Evolutionary conservation across 2,329 filamentous ascomycete species (phyloP), one percentile per base, ranked within the genome.

Genomic region (Diaporthe nobilis): DNA sequence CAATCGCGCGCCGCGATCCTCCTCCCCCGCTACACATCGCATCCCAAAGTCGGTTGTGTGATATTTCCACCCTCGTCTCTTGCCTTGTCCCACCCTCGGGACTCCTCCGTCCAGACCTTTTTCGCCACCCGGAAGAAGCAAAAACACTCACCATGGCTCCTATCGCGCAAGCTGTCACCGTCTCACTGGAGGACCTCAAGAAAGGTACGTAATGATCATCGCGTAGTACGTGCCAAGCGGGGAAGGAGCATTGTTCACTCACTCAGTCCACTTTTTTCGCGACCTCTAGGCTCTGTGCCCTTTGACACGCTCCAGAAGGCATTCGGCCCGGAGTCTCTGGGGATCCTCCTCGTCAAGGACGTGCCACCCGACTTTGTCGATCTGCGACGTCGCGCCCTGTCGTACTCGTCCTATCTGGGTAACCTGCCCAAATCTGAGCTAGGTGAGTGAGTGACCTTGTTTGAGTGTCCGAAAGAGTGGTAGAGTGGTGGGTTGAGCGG

Each of bases 261-360:
- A 73, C 20, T 71, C 63, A 75, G 75, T 63, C 75, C 71, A 74
- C 42, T 65, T 73, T 42, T 72, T 31, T 77, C 47, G 78, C 42
- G 7, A 28, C 65, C 51, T 72, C 57, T 78, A 94, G 93, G 91
- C 28, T 90, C 89, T 75, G 88, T 96, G 61, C 88, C 93, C 0
- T 93, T 95, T 71, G 89, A 91, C 74, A 90, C 90, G 0, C 88
- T 97, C 15, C 90, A 94, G 80, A 85, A 93, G 79, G 97, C 97
- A 0, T 98, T 99, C 82, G 97, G 97, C 0, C 95, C 96, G 1
- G 92, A 94, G 37, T 98, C 95, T 2, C 88, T 98, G 17, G 97
- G 97, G 0, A 98, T 99, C 71, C 93, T 99, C 73, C 87, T 98
- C n/a, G 96, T 99, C 65, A 95, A 94, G 82, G 94, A 95, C 82